Percentiles rank a stretch among this genome's conserved stretches.
Evolutionary conservation across 257 asterid genomes (phyloP).

Genomic region (Capsicum baccatum): DNA sequence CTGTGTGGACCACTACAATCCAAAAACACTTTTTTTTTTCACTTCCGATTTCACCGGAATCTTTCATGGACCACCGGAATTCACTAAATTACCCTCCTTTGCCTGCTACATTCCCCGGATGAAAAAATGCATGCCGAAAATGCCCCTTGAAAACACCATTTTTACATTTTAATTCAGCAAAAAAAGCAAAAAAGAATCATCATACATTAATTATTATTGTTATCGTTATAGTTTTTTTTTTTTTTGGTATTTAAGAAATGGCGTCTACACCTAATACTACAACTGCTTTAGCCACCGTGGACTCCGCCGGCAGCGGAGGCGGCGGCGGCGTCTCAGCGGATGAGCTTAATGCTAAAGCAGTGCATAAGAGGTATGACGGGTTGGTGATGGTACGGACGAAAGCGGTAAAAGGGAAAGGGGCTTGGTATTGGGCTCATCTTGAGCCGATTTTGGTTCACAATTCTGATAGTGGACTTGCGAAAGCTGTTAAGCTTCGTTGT

Average conservation of each 20-base stretch:
- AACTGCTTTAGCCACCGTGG: constrained; percentile 42
- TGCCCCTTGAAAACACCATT: not conserved
- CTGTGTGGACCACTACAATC: not conserved
- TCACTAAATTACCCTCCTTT: constrained; percentile 24
- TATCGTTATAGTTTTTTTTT: not conserved
- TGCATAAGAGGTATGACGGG: constrained; percentile 88
- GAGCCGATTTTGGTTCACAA: constrained; percentile 86
- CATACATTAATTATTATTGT: not conserved
- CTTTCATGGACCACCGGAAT: constrained; percentile 48
- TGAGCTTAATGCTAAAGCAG: constrained; percentile 76
- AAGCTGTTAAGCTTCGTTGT: constrained; percentile 91
- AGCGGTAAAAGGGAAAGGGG: constrained; percentile 96
- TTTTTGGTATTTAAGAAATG: constrained; percentile 41
- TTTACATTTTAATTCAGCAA: constrained; percentile 17
- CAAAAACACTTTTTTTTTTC: not conserved
- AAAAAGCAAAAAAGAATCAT: not conserved
- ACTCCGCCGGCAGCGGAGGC: not conserved
- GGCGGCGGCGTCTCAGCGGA: constrained; percentile 44
- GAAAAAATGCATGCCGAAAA: constrained; percentile 14
- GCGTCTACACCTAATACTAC: constrained; percentile 53
- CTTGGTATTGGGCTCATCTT: constrained; percentile 99
- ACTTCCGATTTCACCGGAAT: constrained; percentile 15
- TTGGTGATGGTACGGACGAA: constrained; percentile 80
- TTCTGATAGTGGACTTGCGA: constrained; percentile 78
- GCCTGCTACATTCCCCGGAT: constrained; percentile 41